phyloP scores from a whole-genome alignment of 371 early-diverging fungal species.

The Encephalitozoon intestinalis region DNA sequence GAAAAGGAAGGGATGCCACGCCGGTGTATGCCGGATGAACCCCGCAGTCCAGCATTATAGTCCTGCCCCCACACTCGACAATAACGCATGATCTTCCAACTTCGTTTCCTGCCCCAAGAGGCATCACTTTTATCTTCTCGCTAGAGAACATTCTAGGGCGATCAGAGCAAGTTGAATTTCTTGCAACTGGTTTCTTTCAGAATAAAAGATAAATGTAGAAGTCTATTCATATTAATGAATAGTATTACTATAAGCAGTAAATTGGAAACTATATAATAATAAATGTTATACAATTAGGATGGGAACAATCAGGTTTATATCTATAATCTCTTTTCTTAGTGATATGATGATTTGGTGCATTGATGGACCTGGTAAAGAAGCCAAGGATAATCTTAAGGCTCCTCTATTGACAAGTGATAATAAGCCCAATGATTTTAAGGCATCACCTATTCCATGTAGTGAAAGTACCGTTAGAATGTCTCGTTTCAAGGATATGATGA shows the following conservation, averaged over 20 bases:
- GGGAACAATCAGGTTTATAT: not conserved
- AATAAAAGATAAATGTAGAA: not conserved
- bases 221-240: not conserved
- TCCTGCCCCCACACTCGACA: constrained; percentile 85
- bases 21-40: constrained; percentile 94
- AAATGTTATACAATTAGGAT: not conserved
- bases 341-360: not conserved
- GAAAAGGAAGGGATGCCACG: constrained; percentile 85
- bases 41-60: constrained; percentile 90
- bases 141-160: not conserved
- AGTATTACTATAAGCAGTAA: not conserved
- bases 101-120: constrained; percentile 94
- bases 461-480: not conserved
- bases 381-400: not conserved
- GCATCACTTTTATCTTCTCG: constrained; percentile 67
- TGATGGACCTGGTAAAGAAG: not conserved
- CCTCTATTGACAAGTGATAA: too few relatives aligned
- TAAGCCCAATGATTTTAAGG: not conserved
- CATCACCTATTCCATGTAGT: not conserved
- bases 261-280: not conserved
- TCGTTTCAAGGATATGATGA: not conserved
- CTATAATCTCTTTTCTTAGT: not conserved
- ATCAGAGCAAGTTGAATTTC: not conserved
- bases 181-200: not conserved
- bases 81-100: constrained; percentile 94